Conservation (phyloP, 1,284 basidiomycete genomes). For the Takashimella koratensis region DNA sequence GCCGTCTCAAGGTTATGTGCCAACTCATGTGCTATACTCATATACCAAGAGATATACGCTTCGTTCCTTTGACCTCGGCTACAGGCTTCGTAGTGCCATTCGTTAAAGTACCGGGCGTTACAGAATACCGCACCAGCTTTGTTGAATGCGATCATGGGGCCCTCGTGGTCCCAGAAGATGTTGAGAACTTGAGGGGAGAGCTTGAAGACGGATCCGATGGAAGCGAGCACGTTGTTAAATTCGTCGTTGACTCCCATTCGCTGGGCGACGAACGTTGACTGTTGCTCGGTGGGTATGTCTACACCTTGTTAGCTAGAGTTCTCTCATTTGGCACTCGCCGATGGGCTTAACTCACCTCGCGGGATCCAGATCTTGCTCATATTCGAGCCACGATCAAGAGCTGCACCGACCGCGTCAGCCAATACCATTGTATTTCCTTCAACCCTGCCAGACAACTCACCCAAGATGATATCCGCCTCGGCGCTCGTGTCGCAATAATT, state of each 20-base stretch:
- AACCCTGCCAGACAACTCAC: conserved; percentile 43
- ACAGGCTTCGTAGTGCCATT: conserved; percentile 84
- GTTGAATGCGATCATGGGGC: conserved; percentile 90
- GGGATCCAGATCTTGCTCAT: conserved; percentile 61
- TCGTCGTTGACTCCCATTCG: conserved; percentile 46
- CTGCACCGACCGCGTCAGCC: background rate
- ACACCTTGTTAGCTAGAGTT: too few relatives aligned
- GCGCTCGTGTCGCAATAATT: conserved; percentile 80
- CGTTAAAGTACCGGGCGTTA: conserved; percentile 80
- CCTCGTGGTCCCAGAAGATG: conserved; percentile 78
- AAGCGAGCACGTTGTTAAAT: conserved; percentile 55
- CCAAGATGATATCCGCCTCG: conserved; percentile 62
- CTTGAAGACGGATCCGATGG: conserved; percentile 39
- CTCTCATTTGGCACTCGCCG: too few relatives aligned
- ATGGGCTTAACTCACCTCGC: conserved; percentile 56
- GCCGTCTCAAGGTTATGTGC: conserved; percentile 44
- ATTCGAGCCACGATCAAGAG: conserved; percentile 13
- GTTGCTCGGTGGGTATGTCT: conserved; percentile 10
- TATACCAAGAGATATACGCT: conserved; percentile 82
- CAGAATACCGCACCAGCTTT: conserved; percentile 82
- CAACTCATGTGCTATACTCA: conserved; percentile 72
- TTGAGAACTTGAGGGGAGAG: conserved; percentile 63
- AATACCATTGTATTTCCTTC: background rate
- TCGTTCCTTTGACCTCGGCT: conserved; percentile 57
- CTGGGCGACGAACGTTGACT: conserved; percentile 17